These are phyloP conservation scores for Trichoderma aggressivum DNA, from an alignment of 2,329 filamentous ascomycete species.

Conservation along the genomic window DNA sequence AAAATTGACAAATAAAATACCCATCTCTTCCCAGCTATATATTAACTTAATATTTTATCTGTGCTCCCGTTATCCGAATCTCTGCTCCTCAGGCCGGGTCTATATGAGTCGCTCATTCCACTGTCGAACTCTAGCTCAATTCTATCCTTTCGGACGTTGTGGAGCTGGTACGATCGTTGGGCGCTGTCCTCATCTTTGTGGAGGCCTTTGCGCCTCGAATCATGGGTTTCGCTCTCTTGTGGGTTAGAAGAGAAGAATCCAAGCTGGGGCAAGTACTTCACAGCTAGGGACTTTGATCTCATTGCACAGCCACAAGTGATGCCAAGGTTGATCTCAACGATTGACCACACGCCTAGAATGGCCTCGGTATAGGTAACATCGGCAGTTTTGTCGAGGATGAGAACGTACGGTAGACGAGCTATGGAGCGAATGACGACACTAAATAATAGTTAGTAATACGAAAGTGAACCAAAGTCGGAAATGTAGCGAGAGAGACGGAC, in stretches of 20 bases:
- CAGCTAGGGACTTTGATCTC: neutral
- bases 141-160: neutral
- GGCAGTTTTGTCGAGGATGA: neutral
- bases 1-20: neutral
- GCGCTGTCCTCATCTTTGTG: neutral
- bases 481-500: neutral
- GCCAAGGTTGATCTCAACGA: neutral
- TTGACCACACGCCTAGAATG: neutral
- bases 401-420: conserved; percentile 19
- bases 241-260: neutral
- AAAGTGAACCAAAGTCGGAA: neutral
- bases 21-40: neutral
- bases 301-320: neutral
- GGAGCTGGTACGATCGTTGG: neutral
- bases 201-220: neutral
- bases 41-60: neutral
- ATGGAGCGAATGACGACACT: neutral
- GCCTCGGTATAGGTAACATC: neutral
- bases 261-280: neutral
- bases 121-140: neutral
- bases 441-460: neutral
- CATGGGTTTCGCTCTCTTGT: neutral
- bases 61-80: neutral
- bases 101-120: neutral
- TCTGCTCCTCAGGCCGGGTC: neutral